Conservation (phyloP, 805 yeast species). For the Ogataea trehaloabstinens region DNA sequence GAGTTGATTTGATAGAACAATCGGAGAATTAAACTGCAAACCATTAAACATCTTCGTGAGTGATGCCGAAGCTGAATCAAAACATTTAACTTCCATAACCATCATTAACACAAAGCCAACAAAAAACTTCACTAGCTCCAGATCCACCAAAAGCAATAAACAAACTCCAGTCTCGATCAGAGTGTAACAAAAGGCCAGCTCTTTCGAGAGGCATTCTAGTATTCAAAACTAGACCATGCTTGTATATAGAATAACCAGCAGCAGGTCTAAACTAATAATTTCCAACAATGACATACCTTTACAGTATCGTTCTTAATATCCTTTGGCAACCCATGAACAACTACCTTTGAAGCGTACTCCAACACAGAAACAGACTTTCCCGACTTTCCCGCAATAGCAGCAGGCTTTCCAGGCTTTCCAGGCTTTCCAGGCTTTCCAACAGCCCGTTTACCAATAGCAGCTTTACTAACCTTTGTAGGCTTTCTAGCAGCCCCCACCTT, state of each 20-base stretch:
- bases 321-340: slow-evolving; percentile 63
- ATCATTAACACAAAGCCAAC: too few species aligned
- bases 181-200: not conserved
- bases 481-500: slow-evolving; percentile 21
- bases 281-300: slow-evolving; percentile 34
- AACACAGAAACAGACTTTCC: slow-evolving; percentile 22
- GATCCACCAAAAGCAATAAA: too few species aligned
- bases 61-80: too few species aligned
- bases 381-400: slow-evolving; percentile 17
- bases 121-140: too few species aligned
- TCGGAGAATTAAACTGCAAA: slow-evolving; percentile 4
- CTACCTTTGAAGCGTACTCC: slow-evolving; percentile 71
- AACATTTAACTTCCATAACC: too few species aligned
- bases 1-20: slow-evolving; percentile 2
- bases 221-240: not conserved
- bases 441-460: slow-evolving; percentile 30
- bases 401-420: slow-evolving; percentile 10
- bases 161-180: too few species aligned
- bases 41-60: slow-evolving; percentile 1
- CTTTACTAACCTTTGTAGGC: slow-evolving; percentile 30
- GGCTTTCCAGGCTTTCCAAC: slow-evolving; percentile 29
- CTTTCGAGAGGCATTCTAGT: too few species aligned
- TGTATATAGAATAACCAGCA: not conserved
- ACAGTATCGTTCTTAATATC: slow-evolving; percentile 83
- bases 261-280: slow-evolving; percentile 1